Conservation (phyloP, 2,329 filamentous ascomycete species). For the Bertia moriformis region DNA sequence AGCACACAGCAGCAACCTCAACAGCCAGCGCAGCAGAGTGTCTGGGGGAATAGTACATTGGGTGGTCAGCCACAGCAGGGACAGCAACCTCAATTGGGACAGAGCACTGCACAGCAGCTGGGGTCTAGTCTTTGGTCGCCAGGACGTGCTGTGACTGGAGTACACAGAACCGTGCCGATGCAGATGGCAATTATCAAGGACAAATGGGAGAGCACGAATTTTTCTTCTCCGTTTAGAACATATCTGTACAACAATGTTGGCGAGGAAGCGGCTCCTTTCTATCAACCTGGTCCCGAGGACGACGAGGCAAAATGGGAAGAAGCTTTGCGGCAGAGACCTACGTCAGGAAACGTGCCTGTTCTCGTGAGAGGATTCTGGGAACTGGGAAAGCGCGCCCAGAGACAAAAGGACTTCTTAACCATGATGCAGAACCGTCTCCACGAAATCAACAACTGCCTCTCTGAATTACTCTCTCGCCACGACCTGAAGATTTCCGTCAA, state of each 20-base stretch:
- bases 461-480: conserved; percentile 40
- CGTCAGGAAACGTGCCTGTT: conserved; percentile 40
- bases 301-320: conserved; percentile 51
- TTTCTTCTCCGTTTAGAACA: conserved; percentile 36
- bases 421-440: conserved; percentile 42
- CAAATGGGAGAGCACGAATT: conserved; percentile 42
- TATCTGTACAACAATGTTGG: conserved; percentile 51
- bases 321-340: conserved; percentile 42
- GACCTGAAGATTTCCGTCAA: conserved; percentile 42
- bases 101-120: conserved; percentile 16
- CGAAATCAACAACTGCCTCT: conserved; percentile 50
- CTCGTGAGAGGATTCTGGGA: conserved; percentile 44
- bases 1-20: conserved; percentile 11
- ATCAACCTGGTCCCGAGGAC: conserved; percentile 38
- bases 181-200: conserved; percentile 44
- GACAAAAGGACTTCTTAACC: conserved; percentile 39
- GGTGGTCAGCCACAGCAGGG: neutral
- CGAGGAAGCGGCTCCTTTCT: conserved; percentile 44
- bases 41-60: neutral
- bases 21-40: conserved; percentile 9
- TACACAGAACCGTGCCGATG: conserved; percentile 43
- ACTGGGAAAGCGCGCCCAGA: conserved; percentile 38
- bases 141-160: conserved; percentile 24
- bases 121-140: conserved; percentile 25
- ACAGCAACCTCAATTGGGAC: conserved; percentile 16